Evolutionary conservation across 331 rosid species (phyloP), one percentile per base, ranked within the genome.

Genomic region (Cydonia oblonga): DNA sequence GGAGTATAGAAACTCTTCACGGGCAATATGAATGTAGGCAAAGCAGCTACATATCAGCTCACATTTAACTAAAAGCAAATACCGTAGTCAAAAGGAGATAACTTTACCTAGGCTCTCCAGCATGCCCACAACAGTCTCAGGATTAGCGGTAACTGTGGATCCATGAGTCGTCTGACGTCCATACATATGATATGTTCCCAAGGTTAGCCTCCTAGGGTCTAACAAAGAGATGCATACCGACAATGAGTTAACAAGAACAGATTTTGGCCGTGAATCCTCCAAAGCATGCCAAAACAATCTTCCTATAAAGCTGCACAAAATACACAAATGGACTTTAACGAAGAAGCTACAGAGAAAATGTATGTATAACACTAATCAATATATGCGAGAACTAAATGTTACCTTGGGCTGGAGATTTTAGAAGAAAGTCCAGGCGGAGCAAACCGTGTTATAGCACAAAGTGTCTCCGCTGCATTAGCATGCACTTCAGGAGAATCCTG

Each of bases 401-500:
- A 95, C 97, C 99, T 88, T 20, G 97, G 97, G 82, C 99, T 87
- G 75, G 84, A 81, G 64, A 95, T 88, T 81, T 91, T 95, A 32
- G 90, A 74, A 80, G 91, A 79, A 73, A 95, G 95, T 64, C 97
- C 96, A 16, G 96, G 89, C 51, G 97, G 99, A 86, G 99, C 99
- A 91, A 83, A 87, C 72, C 99, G 84, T 65, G 99, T 89, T 61
- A 95, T 86, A 30, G 99, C 91, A 88, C 97, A 91, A 12, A 95
- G 97, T 6, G 96, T 90, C 86, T 95, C 99, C 2, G 99, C 97
- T 30, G 96, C 93, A 84, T 91, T 95, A 73, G 92, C 80, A 83
- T 95, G 99, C 76, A 95, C 96, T 86, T 91, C 97, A 56, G 97
- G 91, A 75, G 84, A 95, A 87, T 95, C 97, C 97, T 95, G 88